phyloP scores from a whole-genome alignment of 805 yeast genomes.

The Candida caryicola region DNA sequence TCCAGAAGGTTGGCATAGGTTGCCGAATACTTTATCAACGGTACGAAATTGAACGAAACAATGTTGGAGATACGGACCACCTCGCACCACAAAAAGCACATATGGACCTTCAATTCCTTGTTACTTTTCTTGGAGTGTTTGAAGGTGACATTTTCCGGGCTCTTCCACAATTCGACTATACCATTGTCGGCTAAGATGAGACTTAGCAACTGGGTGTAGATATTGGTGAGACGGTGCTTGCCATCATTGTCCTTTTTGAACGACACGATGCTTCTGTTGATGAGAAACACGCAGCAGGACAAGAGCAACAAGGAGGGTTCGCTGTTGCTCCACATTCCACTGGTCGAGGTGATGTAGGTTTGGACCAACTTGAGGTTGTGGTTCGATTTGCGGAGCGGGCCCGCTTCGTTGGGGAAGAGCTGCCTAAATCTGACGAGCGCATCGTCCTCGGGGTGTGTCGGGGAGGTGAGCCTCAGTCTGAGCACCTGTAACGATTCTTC shows the following conservation, averaged over 20 bases:
- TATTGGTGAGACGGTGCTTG: conserved; percentile 15
- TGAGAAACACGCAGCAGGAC: conserved; percentile 19
- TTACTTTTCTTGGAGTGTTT: conserved; percentile 16
- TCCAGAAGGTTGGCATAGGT: conserved; percentile 17
- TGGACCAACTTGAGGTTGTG: conserved; percentile 12
- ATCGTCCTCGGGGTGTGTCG: not conserved
- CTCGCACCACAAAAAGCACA: conserved; percentile 36
- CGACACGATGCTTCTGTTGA: conserved; percentile 20
- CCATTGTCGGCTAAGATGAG: conserved; percentile 12
- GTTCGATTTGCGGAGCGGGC: conserved; percentile 15
- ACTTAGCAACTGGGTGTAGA: conserved; percentile 21
- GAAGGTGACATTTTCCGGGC: conserved; percentile 28
- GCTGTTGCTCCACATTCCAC: not conserved
- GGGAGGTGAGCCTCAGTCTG: conserved; percentile 7
- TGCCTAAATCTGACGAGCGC: conserved; percentile 11
- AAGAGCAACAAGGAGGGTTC: conserved; percentile 16
- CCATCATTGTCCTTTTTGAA: conserved; percentile 19
- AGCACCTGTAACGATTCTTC: conserved; percentile 29
- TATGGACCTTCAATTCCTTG: conserved; percentile 25
- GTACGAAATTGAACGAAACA: conserved; percentile 22
- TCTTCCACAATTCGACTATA: conserved; percentile 29
- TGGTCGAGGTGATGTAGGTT: conserved; percentile 7
- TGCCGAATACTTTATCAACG: conserved; percentile 21
- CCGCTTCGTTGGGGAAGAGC: conserved; percentile 26
- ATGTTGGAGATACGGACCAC: conserved; percentile 31